Evolutionary conservation across 2,329 filamentous ascomycete genomes (phyloP).

Genomic region (Cytospora piceicola): DNA sequence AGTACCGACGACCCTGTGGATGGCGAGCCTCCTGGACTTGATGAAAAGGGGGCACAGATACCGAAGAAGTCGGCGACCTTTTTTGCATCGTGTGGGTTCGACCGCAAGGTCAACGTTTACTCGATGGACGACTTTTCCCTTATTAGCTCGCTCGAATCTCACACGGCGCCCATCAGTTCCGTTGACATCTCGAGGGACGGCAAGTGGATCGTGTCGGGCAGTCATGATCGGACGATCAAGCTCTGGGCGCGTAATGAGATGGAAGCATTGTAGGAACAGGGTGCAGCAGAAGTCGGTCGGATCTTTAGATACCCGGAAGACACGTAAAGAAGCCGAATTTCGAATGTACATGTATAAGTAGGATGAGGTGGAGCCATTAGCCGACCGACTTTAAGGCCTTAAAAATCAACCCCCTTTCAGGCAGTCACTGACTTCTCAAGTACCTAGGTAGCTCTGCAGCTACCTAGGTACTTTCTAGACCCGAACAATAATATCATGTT

Average conservation of each 20-base stretch:
- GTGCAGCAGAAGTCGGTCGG: not conserved
- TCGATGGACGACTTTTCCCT: conserved; percentile 95
- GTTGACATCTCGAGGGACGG: conserved; percentile 86
- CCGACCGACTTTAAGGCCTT: not conserved
- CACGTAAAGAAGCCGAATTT: not conserved
- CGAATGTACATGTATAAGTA: not conserved
- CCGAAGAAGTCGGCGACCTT: conserved; percentile 92
- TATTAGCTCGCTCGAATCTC: conserved; percentile 84
- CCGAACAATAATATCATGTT: not conserved
- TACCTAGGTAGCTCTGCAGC: not conserved
- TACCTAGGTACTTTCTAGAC: not conserved
- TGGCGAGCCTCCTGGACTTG: conserved; percentile 61
- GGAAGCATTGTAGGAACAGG: conserved; percentile 22
- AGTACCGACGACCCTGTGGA: conserved; percentile 75
- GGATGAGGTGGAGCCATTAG: conserved; percentile 4
- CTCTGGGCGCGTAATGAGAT: conserved; percentile 86
- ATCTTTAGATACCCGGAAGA: conserved; percentile 26
- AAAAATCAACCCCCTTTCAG: not conserved
- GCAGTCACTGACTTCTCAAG: not conserved
- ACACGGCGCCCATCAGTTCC: conserved; percentile 89
- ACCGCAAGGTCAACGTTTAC: conserved; percentile 93
- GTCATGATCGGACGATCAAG: conserved; percentile 94
- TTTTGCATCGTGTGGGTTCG: conserved; percentile 88
- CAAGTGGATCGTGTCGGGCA: conserved; percentile 91
- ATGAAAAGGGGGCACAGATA: conserved; percentile 66